Evolutionary conservation across 192 early-diverging fungal species (phyloP).

Genomic region (Backusella sp.): DNA sequence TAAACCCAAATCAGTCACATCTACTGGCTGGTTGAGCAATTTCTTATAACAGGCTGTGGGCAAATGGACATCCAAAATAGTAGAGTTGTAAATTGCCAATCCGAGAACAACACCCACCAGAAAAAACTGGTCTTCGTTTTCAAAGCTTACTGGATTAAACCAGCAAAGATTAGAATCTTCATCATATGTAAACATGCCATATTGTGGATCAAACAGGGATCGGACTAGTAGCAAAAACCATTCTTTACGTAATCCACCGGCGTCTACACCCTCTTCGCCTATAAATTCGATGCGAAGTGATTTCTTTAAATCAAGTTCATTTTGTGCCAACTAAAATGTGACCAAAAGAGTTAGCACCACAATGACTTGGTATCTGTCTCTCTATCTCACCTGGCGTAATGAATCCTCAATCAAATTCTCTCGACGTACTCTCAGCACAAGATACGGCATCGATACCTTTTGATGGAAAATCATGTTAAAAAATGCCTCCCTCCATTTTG

Average conservation of each 20-base stretch:
- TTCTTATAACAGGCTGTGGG: constrained; percentile 88
- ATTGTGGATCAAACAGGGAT: constrained; percentile 90
- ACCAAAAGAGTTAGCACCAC: neutral
- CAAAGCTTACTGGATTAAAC: constrained; percentile 78
- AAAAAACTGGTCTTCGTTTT: constrained; percentile 81
- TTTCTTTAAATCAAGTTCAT: constrained; percentile 86
- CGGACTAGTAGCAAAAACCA: constrained; percentile 95
- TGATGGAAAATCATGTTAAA: constrained; percentile 58
- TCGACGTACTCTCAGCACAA: constrained; percentile 62
- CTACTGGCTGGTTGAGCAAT: constrained; percentile 70
- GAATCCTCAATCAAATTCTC: constrained; percentile 74
- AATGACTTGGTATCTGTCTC: neutral
- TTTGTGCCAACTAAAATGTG: constrained; percentile 57
- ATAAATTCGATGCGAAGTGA: constrained; percentile 89
- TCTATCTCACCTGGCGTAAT: constrained; percentile 52
- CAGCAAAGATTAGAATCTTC: constrained; percentile 62
- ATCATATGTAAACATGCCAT: constrained; percentile 82
- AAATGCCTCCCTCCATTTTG: constrained; percentile 66
- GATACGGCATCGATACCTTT: constrained; percentile 47
- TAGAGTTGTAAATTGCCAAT: constrained; percentile 92
- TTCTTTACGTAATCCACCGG: constrained; percentile 95
- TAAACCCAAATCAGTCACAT: constrained; percentile 73
- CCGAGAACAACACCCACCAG: constrained; percentile 91
- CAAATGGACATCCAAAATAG: constrained; percentile 85
- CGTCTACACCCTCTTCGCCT: constrained; percentile 94